These are phyloP conservation scores for Pelargonium fulgidum DNA, from an alignment of 441 rosid genomes.

Conservation along the genomic window DNA sequence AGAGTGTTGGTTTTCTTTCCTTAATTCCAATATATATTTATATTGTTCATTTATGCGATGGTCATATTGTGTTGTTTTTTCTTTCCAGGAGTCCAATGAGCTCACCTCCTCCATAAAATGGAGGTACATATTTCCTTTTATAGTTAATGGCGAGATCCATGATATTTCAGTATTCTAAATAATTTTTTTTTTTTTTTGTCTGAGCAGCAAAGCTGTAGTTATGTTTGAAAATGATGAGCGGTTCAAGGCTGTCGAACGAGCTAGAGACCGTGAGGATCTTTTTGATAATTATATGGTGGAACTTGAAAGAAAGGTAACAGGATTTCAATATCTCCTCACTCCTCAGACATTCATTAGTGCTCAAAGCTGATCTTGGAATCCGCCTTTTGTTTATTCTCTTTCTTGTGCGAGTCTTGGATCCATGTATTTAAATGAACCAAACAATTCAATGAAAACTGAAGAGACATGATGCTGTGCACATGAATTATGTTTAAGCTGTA, in stretches of 20 bases:
- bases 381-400: neutral
- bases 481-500: neutral
- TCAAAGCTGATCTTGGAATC: neutral
- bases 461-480: neutral
- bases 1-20: conserved; percentile 13
- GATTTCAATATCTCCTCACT: conserved; percentile 4
- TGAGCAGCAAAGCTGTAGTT: conserved; percentile 71
- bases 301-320: conserved; percentile 79
- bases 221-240: conserved; percentile 93
- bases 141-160: conserved; percentile 16
- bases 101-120: conserved; percentile 82
- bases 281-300: conserved; percentile 80
- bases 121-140: conserved; percentile 45
- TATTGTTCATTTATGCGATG: conserved; percentile 17
- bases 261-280: conserved; percentile 86
- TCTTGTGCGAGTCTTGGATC: conserved; percentile 2
- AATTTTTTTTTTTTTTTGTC: conserved; percentile 22
- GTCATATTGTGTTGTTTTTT: conserved; percentile 23
- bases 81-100: conserved; percentile 71
- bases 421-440: conserved; percentile 4
- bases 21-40: conserved; percentile 15
- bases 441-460: neutral
- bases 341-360: neutral
- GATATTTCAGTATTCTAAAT: conserved; percentile 26
- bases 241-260: conserved; percentile 84